Base-by-base conservation (phyloP, 768 basidiomycete species). In the Leucocoprinus sp. region DNA sequence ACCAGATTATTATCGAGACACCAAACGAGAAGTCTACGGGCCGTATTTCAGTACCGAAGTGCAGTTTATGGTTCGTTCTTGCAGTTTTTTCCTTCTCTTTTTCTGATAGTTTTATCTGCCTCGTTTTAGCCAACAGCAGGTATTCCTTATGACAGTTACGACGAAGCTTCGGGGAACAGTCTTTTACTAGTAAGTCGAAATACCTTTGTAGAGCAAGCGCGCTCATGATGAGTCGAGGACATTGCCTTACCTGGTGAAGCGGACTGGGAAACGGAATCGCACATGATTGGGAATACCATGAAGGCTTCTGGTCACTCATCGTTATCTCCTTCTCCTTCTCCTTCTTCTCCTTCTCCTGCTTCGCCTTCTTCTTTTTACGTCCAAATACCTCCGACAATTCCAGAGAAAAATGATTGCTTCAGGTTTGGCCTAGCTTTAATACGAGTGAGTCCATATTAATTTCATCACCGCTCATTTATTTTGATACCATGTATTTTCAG, bases 101-200 rank as follows among this genome's bases (percentile, higher is more conserved):
- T 47, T 8, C 38, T 47, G 6, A 37, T 28, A 17, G 24, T 21
- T 26, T 19, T n/a, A 34, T 2, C 27, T 42, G 12, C 40, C 40
- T 28, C 18, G 24, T 41, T 47, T n/a, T 48, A 48, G 46, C 46
- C 39, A 34, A 48, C 46, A 28, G 37, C 42, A 34, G 38, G 28
- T 8, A 21, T 9, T 11, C 35, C 31, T 5, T 28, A 28, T 14
- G 11, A n/a, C 14, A n/a, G 26, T 9, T 23, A 27, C 18, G 17
- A 37, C 17, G 46, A 48, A 17, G 15, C 23, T 14, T 35, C 19
- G 35, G 34, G 40, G 24, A 42, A 23, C 18, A 48, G 46, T 23
- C 26, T 41, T 28, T 26, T 29, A 18, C 33, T 48, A 5, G 46
- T 48, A 35, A 35, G 46, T 28, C 7, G 8, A 22, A 24, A 31